Base-by-base conservation (phyloP, 352 stramenopile genomes). In the Globisporangium recalcitrans region DNA sequence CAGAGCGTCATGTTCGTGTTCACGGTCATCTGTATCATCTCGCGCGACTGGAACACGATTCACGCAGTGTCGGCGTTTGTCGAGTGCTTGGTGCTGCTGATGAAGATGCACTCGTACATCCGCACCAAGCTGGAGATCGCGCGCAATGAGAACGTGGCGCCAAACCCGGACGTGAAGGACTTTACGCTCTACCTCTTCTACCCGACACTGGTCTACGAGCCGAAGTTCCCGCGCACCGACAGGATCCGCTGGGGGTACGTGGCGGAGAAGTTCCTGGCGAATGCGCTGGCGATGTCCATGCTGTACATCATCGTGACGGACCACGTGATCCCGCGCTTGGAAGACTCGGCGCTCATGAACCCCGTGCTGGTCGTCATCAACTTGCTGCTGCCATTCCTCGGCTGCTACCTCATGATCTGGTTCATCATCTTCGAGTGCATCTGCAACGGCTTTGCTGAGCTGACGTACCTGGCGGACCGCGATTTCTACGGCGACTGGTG, bases 401-500 rank as follows among this genome's bases (percentile, higher is more conserved):
- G 95, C 22, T 87, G 95, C 64, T 99, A 98, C 85, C 74, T 99
- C 42, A 83, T 98, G 27, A 88, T 88, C 16, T 99, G 98, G 81
- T 99, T 98, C 72, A 86, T 87, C 46, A 98, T 98, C 68, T 99
- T 99, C 59, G 95, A 99, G 75, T 90, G 96, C 31, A 96, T 97
- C 68, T 88, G 98, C 58, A 98, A 98, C 68, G 80, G 98, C 3
- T 85, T 98, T 42, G 96, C 96, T 3, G 96, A 99, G 78, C 59
- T 99, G 31, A 95, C 85, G 29, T 91, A 83, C 64, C 86, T 95
- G 54, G 91, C 86, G 0, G 91, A 97, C 65, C 82, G 89, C 3
- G 78, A 97, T 36, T 99, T 99, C 60, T 99, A 99, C 72, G 81
- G 84, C 40, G 96, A 98, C 72, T 99, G 96, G 97, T 99, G 95